Evolutionary conservation across 2,329 filamentous ascomycete genomes (phyloP).

Genomic region (Apiospora saccharicola): DNA sequence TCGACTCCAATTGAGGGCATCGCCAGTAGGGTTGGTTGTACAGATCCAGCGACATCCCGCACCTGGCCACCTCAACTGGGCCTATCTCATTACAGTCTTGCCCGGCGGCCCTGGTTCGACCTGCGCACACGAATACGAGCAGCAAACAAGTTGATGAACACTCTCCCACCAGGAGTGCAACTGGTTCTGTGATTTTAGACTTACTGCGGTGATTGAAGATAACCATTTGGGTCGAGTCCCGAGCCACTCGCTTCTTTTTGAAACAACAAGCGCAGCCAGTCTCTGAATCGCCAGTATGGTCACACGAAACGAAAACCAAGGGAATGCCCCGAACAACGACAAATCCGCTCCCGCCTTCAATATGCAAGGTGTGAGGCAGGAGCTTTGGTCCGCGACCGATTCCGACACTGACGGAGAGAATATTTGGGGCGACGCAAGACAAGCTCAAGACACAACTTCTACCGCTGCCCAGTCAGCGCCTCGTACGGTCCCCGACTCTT

Average conservation of each 20-base stretch:
- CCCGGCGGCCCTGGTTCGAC: neutral
- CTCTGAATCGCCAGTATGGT: constrained; percentile 45
- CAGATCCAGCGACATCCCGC: constrained; percentile 10
- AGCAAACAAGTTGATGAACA: neutral
- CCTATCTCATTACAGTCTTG: neutral
- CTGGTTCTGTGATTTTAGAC: neutral
- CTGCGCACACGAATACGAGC: neutral
- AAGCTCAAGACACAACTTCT: constrained; percentile 31
- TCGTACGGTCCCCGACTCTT: constrained; percentile 41
- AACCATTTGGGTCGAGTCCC: neutral
- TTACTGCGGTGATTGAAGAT: neutral
- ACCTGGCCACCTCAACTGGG: neutral
- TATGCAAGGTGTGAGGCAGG: constrained; percentile 41
- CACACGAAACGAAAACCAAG: constrained; percentile 48
- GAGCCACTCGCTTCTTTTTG: neutral
- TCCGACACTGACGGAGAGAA: constrained; percentile 42
- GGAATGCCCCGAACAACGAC: constrained; percentile 38
- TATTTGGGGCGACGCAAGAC: constrained; percentile 38
- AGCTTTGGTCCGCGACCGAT: constrained; percentile 43
- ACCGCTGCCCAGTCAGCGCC: constrained; percentile 5
- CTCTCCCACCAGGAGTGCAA: neutral
- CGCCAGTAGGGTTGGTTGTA: neutral
- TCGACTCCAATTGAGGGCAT: neutral
- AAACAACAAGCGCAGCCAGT: neutral
- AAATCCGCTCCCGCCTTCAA: constrained; percentile 34